Conservation (phyloP, 805 yeast genomes). For the Lachancea lanzarotensis region DNA sequence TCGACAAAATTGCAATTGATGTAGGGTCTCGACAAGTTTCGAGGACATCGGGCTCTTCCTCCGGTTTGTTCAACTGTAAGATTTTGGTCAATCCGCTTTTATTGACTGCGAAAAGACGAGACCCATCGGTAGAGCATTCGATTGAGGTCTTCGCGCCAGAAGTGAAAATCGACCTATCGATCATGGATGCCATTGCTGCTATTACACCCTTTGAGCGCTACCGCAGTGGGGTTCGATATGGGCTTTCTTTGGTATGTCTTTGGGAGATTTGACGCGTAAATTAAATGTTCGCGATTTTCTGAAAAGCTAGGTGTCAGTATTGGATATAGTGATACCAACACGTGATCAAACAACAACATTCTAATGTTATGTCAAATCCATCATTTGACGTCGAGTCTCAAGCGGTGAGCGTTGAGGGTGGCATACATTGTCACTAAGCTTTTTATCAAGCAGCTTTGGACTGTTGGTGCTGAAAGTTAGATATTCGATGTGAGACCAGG, state of each 20-base stretch:
- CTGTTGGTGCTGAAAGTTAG: no score
- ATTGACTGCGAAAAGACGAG: conserved; percentile 45
- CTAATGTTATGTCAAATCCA: no score
- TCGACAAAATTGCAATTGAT: conserved; percentile 29
- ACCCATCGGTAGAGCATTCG: conserved; percentile 21
- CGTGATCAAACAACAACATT: no score
- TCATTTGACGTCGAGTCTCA: no score
- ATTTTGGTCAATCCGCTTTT: conserved; percentile 49
- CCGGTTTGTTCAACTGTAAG: conserved; percentile 41
- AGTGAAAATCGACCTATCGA: conserved; percentile 26
- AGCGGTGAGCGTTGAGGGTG: no score
- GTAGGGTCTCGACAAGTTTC: conserved; percentile 46
- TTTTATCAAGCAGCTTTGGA: no score
- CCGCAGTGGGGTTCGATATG: no score
- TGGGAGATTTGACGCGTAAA: not conserved
- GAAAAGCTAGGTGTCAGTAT: not conserved
- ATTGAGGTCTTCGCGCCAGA: conserved; percentile 29
- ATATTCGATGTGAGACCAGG: no score
- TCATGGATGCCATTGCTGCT: conserved; percentile 8
- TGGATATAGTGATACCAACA: not conserved
- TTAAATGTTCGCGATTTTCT: not conserved
- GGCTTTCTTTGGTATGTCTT: no score
- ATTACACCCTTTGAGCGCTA: no score
- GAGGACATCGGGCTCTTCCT: conserved; percentile 54
- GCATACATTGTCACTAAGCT: no score